Evolutionary conservation across 2,329 filamentous ascomycete species (phyloP).

Genomic region (Penicillium crustosum): DNA sequence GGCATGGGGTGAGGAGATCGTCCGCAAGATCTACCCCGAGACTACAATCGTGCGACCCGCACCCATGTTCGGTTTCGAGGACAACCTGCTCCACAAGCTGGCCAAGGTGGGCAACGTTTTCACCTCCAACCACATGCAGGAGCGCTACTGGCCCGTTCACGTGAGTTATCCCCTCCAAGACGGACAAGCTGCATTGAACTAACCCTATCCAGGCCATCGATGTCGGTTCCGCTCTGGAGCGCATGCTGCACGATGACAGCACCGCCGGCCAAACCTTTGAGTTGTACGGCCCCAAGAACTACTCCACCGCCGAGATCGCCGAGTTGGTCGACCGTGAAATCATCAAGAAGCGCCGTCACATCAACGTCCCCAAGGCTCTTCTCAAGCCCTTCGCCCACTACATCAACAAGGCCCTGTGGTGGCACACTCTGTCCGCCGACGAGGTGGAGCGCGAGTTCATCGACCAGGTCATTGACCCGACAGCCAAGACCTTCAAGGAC

Average conservation of each 20-base stretch:
- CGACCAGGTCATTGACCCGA: conserved; percentile 85
- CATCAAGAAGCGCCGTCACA: conserved; percentile 80
- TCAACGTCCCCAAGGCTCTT: conserved; percentile 82
- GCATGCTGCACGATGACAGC: conserved; percentile 85
- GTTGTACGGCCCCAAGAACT: conserved; percentile 89
- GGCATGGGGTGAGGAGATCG: conserved; percentile 79
- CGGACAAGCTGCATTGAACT: conserved; percentile 5
- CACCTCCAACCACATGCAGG: conserved; percentile 89
- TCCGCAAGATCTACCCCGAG: conserved; percentile 87
- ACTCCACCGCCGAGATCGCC: conserved; percentile 83
- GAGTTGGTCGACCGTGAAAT: conserved; percentile 90
- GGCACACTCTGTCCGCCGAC: conserved; percentile 77
- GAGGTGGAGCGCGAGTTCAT: conserved; percentile 90
- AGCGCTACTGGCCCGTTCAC: conserved; percentile 89
- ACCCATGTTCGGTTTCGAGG: conserved; percentile 92
- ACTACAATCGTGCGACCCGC: conserved; percentile 94
- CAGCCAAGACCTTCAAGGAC: conserved; percentile 93
- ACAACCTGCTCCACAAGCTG: conserved; percentile 82
- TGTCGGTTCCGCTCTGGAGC: conserved; percentile 82
- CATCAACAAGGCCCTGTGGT: conserved; percentile 85
- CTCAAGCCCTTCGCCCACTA: conserved; percentile 72
- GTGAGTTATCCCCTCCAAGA: conserved; percentile 48
- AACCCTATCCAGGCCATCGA: conserved; percentile 69
- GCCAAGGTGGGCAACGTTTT: conserved; percentile 78
- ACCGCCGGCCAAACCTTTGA: conserved; percentile 91